These are phyloP conservation scores for Smallanthus sonchifolius DNA, from an alignment of 129 eudicot genomes.

Conservation along the genomic window DNA sequence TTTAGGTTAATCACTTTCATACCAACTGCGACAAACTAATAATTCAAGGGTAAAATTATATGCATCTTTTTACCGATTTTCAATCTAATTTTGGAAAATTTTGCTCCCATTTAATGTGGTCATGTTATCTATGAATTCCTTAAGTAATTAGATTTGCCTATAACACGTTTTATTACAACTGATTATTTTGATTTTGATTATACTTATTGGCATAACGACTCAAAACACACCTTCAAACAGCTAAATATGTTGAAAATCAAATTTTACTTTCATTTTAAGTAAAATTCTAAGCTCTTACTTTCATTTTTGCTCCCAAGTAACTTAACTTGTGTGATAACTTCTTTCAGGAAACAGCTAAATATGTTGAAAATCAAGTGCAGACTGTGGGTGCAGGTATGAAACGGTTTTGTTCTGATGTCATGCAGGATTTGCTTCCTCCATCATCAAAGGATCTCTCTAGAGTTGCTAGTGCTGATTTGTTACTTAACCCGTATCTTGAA, in stretches of 20 bases:
- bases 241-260: no score
- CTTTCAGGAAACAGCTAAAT: conserved; percentile 78
- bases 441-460: conserved; percentile 47
- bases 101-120: neutral
- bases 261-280: no score
- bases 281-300: neutral
- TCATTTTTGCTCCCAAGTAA: neutral
- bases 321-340: neutral
- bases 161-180: neutral
- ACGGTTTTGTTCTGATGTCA: conserved; percentile 79
- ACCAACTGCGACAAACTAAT: neutral
- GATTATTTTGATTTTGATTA: neutral
- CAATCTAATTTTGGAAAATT: neutral
- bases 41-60: neutral
- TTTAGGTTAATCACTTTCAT: neutral
- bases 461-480: conserved; percentile 43
- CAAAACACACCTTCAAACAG: neutral
- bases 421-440: conserved; percentile 72
- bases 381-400: conserved; percentile 79
- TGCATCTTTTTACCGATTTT: neutral
- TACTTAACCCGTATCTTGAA: conserved; percentile 52
- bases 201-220: neutral
- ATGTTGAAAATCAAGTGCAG: conserved; percentile 87
- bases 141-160: neutral
- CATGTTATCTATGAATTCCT: neutral